Evolutionary conservation across 306 rosid genomes (phyloP).

Genomic region (Dryas drummondii): DNA sequence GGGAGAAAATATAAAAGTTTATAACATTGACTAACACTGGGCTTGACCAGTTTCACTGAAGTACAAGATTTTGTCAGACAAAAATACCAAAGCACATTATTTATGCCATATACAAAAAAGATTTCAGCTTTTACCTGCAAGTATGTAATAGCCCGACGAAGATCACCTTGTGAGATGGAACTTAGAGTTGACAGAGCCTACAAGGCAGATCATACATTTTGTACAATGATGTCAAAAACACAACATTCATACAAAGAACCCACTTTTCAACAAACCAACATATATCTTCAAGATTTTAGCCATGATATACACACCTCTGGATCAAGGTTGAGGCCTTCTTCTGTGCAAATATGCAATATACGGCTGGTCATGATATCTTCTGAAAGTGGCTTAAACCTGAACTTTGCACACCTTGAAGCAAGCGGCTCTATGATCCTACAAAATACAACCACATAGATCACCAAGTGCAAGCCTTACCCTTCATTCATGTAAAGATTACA

Average conservation of each 20-base stretch:
- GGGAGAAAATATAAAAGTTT: neutral
- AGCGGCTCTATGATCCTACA: conserved; percentile 96
- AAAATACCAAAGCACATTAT: neutral
- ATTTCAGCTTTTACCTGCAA: conserved; percentile 60
- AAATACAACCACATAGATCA: conserved; percentile 12
- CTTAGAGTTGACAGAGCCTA: conserved; percentile 83
- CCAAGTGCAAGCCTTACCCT: conserved; percentile 16
- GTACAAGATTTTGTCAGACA: neutral
- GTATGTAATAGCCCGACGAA: conserved; percentile 91
- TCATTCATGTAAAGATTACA: conserved; percentile 2
- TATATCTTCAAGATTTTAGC: conserved; percentile 5
- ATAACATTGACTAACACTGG: neutral
- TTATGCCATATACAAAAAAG: neutral
- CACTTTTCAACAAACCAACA: conserved; percentile 14
- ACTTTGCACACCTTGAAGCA: conserved; percentile 95
- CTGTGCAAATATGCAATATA: conserved; percentile 64
- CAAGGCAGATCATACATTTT: conserved; percentile 8
- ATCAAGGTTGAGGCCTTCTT: conserved; percentile 85
- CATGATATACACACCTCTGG: conserved; percentile 50
- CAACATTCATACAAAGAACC: conserved; percentile 13
- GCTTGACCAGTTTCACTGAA: neutral
- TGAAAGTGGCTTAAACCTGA: conserved; percentile 96
- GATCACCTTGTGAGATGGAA: conserved; percentile 93
- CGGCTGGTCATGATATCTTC: conserved; percentile 80
- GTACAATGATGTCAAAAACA: conserved; percentile 14